These are phyloP conservation scores for Evernia prunastri DNA, from an alignment of 495 filamentous ascomycete species.

Conservation along the genomic window DNA sequence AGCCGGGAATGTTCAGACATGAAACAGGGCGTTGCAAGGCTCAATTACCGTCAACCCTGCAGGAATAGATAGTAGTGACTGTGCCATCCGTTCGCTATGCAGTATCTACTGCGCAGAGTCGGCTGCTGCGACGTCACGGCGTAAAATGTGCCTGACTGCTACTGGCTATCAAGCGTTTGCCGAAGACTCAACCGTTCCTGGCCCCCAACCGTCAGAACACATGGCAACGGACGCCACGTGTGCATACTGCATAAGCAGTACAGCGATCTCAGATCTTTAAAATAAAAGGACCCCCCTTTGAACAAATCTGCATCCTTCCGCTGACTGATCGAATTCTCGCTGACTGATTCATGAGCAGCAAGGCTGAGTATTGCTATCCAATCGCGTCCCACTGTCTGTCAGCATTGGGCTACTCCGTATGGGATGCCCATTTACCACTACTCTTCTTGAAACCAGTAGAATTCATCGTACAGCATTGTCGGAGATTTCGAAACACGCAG, in stretches of 20 bases:
- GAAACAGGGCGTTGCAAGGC: constrained; percentile 13
- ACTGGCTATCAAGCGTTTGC: constrained; percentile 1
- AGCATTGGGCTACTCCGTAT: background rate
- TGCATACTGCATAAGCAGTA: constrained; percentile 6
- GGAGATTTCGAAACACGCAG: background rate
- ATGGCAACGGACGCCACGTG: constrained; percentile 6
- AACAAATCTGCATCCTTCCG: constrained; percentile 5
- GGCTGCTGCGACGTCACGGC: constrained; percentile 1
- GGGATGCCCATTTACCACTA: background rate
- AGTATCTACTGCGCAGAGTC: background rate
- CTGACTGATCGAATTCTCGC: background rate
- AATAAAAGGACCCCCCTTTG: background rate
- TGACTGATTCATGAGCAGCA: background rate
- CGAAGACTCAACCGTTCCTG: background rate
- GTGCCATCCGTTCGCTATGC: background rate
- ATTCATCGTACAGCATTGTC: background rate
- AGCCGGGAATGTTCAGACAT: constrained; percentile 4
- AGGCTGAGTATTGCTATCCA: background rate
- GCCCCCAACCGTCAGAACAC: constrained; percentile 11
- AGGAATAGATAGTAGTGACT: background rate
- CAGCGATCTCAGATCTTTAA: background rate
- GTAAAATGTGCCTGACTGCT: background rate
- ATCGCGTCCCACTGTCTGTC: background rate
- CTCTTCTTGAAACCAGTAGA: background rate
- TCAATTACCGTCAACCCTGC: constrained; percentile 8